These are phyloP conservation scores for Candida anglica DNA, from an alignment of 805 yeast genomes.

Conservation along the genomic window DNA sequence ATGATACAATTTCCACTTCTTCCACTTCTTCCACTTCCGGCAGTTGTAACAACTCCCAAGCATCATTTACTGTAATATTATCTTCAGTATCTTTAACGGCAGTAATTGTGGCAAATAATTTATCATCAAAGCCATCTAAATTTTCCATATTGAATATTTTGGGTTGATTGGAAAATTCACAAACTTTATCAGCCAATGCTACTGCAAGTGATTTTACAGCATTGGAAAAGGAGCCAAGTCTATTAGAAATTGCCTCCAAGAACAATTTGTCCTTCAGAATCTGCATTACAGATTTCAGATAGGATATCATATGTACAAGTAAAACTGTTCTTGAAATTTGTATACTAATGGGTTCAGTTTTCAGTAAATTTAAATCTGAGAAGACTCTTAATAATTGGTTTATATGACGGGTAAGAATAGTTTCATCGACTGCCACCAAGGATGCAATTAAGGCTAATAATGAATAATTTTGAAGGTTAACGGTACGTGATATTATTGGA, in stretches of 20 bases:
- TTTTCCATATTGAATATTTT: conserved; percentile 30
- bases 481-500: neutral
- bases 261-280: conserved; percentile 38
- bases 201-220: conserved; percentile 52
- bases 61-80: conserved; percentile 7
- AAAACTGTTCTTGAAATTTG: conserved; percentile 51
- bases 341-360: conserved; percentile 30
- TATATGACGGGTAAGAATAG: neutral
- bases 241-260: conserved; percentile 47
- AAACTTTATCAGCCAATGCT: conserved; percentile 50
- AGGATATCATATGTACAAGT: conserved; percentile 33
- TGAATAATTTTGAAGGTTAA: neutral
- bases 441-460: neutral
- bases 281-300: conserved; percentile 16
- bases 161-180: conserved; percentile 24
- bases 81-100: conserved; percentile 9
- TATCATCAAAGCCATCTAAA: conserved; percentile 21
- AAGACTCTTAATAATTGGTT: conserved; percentile 5
- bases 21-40: conserved; percentile 10
- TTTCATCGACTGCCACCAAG: neutral
- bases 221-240: conserved; percentile 47
- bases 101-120: conserved; percentile 7
- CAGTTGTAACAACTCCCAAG: conserved; percentile 16
- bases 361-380: conserved; percentile 32
- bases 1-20: neutral